A percentile compares a stretch with the other conserved stretches of the same genome.
Conservation (phyloP, 1,284 basidiomycete species). For the Inonotus obliquus region DNA sequence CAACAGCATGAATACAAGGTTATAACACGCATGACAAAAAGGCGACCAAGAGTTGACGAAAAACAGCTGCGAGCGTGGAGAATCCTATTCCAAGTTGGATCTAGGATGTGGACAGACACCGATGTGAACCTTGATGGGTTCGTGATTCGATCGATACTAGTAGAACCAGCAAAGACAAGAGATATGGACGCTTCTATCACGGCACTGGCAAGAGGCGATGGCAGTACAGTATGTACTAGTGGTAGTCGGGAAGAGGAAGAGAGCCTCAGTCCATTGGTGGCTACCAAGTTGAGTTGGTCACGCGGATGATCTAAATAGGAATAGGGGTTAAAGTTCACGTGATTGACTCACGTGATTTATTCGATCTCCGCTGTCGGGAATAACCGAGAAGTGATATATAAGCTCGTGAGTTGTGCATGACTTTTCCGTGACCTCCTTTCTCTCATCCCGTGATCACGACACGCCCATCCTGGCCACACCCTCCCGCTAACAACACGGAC, state of each 20-base stretch:
- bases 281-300: too few relatives aligned
- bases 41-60: too few relatives aligned
- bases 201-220: too few relatives aligned
- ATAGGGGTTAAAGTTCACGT: not conserved
- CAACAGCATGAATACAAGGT: too few relatives aligned
- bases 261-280: too few relatives aligned
- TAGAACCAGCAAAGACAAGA: too few relatives aligned
- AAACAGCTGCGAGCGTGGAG: too few relatives aligned
- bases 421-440: constrained; percentile 18
- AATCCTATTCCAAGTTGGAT: not conserved
- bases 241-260: too few relatives aligned
- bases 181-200: not conserved
- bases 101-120: not conserved
- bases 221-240: too few relatives aligned
- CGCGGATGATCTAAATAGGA: not conserved
- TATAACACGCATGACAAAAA: too few relatives aligned
- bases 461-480: not conserved
- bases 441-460: constrained; percentile 16
- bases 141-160: not conserved
- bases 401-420: constrained; percentile 6
- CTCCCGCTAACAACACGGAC: constrained; percentile 1
- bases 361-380: not conserved
- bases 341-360: not conserved
- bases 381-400: constrained; percentile 5
- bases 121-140: not conserved